Evolutionary conservation across 768 basidiomycete species (phyloP).

Genomic region (Leccinum variicolor): DNA sequence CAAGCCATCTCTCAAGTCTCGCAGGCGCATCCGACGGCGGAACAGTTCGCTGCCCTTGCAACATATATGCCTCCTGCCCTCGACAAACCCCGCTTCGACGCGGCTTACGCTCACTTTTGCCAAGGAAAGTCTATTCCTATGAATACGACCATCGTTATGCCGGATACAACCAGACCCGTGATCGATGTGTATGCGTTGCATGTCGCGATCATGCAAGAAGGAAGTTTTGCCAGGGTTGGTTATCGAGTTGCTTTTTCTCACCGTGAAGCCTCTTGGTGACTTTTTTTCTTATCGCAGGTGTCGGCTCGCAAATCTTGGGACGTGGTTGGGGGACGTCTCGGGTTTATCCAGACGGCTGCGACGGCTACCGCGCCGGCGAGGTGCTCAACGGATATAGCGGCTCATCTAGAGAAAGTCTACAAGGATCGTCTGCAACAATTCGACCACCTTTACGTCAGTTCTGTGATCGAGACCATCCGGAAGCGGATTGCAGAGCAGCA

Average conservation of each 20-base stretch:
- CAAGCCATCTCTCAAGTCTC: slow-evolving; percentile 26
- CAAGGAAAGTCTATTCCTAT: slow-evolving; percentile 23
- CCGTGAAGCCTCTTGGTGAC: neutral
- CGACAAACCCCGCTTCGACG: slow-evolving; percentile 27
- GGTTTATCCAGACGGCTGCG: slow-evolving; percentile 21
- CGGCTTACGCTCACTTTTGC: slow-evolving; percentile 28
- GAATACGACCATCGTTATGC: slow-evolving; percentile 29
- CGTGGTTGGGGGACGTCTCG: slow-evolving; percentile 26
- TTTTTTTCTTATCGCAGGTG: slow-evolving; percentile 17
- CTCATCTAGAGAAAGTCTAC: slow-evolving; percentile 26
- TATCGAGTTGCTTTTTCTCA: neutral
- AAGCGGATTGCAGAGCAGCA: slow-evolving; percentile 32
- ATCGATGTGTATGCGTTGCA: slow-evolving; percentile 31
- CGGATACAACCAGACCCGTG: slow-evolving; percentile 23
- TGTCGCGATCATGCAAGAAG: slow-evolving; percentile 32
- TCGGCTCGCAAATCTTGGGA: slow-evolving; percentile 25
- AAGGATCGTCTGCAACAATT: slow-evolving; percentile 31
- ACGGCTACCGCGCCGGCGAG: slow-evolving; percentile 21
- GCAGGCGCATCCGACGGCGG: slow-evolving; percentile 13
- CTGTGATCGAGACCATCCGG: slow-evolving; percentile 30
- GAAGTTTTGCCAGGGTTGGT: slow-evolving; percentile 28
- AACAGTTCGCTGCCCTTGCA: slow-evolving; percentile 25
- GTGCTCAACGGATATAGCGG: slow-evolving; percentile 25
- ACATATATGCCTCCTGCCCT: slow-evolving; percentile 28
- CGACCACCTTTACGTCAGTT: slow-evolving; percentile 32